These are phyloP conservation scores for Lipomyces yamanashiensis DNA, from an alignment of 805 yeast genomes.

Conservation along the genomic window DNA sequence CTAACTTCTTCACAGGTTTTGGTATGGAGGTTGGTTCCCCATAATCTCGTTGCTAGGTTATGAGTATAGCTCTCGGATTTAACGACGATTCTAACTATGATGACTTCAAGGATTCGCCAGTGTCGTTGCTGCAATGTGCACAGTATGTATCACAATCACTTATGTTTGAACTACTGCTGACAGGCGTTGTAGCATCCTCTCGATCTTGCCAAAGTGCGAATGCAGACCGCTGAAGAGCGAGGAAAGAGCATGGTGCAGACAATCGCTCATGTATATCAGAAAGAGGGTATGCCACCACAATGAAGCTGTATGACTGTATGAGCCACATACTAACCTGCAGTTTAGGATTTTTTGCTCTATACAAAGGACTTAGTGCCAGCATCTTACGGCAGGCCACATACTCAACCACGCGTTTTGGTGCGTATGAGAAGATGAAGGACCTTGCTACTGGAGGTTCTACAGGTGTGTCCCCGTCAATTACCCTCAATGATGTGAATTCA, in stretches of 20 bases:
- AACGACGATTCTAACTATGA: neutral
- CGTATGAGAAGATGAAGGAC: constrained; percentile 78
- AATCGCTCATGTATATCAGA: constrained; percentile 60
- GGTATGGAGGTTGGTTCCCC: constrained; percentile 49
- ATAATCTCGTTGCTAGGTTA: neutral
- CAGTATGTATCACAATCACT: constrained; percentile 33
- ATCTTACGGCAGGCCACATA: constrained; percentile 85
- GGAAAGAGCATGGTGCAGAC: constrained; percentile 67
- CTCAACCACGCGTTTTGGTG: constrained; percentile 83
- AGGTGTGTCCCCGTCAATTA: constrained; percentile 7
- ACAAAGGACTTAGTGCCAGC: constrained; percentile 82
- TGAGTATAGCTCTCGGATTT: constrained; percentile 5
- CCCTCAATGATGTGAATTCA: constrained; percentile 35
- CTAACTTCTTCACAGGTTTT: constrained; percentile 42
- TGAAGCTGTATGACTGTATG: neutral
- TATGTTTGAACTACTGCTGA: neutral
- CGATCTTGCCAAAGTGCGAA: constrained; percentile 83
- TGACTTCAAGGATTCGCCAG: constrained; percentile 42
- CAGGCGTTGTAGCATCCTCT: constrained; percentile 62
- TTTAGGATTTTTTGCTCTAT: constrained; percentile 58
- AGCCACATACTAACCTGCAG: neutral
- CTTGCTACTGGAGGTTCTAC: constrained; percentile 31
- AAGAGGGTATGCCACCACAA: constrained; percentile 56
- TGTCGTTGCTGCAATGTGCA: constrained; percentile 48
- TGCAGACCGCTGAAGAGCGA: constrained; percentile 75